A percentile compares a stretch with the other conserved stretches of the same genome.
phyloP scores from a whole-genome alignment of 1,284 basidiomycete species.

The Fomitopsis betulina region DNA sequence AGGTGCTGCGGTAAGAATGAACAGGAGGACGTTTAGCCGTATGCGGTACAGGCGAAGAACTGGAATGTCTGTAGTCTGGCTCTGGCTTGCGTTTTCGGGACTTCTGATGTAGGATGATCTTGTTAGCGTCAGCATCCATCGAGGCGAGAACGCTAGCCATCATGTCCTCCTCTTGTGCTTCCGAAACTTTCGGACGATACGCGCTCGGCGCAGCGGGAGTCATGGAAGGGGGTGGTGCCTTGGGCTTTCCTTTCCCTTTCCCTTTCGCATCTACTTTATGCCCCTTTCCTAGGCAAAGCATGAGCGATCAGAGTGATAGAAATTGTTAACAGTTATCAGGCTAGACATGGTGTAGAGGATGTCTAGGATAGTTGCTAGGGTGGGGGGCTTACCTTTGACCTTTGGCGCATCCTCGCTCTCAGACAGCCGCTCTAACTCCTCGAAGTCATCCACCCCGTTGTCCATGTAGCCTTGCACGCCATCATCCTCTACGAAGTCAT shows the following conservation, averaged over 20 bases:
- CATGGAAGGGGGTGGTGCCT: conserved; percentile 44
- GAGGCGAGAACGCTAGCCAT: conserved; percentile 74
- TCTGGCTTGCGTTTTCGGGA: conserved; percentile 71
- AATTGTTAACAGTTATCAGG: neutral
- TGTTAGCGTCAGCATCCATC: conserved; percentile 49
- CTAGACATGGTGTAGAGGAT: neutral
- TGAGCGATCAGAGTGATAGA: neutral
- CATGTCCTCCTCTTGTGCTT: conserved; percentile 81
- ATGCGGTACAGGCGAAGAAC: conserved; percentile 23
- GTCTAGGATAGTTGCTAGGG: neutral
- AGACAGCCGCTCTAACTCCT: conserved; percentile 44
- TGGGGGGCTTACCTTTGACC: conserved; percentile 34
- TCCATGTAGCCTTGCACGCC: conserved; percentile 92
- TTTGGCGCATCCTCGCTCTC: conserved; percentile 33
- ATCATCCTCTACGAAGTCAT: conserved; percentile 97
- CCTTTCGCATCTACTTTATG: conserved; percentile 34
- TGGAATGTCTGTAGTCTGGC: conserved; percentile 33
- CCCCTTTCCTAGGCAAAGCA: conserved; percentile 32
- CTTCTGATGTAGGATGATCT: conserved; percentile 26
- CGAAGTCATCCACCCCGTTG: conserved; percentile 95
- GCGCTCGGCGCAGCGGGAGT: conserved; percentile 65
- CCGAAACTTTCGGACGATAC: conserved; percentile 72
- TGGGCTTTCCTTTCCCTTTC: conserved; percentile 40
- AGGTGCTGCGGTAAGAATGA: conserved; percentile 19
- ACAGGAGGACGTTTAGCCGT: conserved; percentile 14